Evolutionary conservation across 2,329 filamentous ascomycete genomes (phyloP), one percentile per base, ranked within the genome.

Genomic region (Fragosphaeria purpurea): DNA sequence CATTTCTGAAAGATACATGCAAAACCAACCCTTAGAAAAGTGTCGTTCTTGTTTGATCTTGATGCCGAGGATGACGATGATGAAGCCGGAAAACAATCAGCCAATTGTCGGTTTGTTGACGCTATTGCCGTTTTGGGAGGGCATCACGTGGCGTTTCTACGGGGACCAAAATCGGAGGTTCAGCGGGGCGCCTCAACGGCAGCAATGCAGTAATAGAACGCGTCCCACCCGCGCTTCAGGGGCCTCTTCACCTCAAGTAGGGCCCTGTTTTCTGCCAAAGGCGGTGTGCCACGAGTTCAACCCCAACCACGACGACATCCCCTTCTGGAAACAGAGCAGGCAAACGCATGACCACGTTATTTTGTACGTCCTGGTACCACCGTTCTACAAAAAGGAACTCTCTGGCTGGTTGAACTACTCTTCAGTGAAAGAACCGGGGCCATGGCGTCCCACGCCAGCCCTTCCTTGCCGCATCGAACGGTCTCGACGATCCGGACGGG

Each of bases 401-500:
- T 22, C 22, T 22, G 22, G 22, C 22, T 22, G 22, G 22, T 22
- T 22, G 22, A 22, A 22, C 22, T 22, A 22, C 22, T 22, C 22
- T 22, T 22, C 22, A 22, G 22, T 22, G 22, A 22, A 22, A 11
- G 30, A 9, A 11, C 50, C 22, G 33, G 32, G 41, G 44, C 45
- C 53, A 77, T 76, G 73, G 69, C 73, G 51, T 72, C 72, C 45
- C 63, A 61, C 41, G 56, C 65, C 55, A 70, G 64, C 46, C 62
- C 69, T 39, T 66, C 67, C 47, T 72, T 80, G 51, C 70, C 78
- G 50, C 80, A 83, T 62, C 73, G 78, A 53, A 74, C 72, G 56
- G 73, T 83, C 46, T 71, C 79, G 49, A 80, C 67, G 64, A 81
- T 83, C 58, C 73, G 77, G 54, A 63, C 68, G 51, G 68, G 65